Base-by-base conservation (phyloP, 139 green algal genomes). In the Closterium sp. region DNA sequence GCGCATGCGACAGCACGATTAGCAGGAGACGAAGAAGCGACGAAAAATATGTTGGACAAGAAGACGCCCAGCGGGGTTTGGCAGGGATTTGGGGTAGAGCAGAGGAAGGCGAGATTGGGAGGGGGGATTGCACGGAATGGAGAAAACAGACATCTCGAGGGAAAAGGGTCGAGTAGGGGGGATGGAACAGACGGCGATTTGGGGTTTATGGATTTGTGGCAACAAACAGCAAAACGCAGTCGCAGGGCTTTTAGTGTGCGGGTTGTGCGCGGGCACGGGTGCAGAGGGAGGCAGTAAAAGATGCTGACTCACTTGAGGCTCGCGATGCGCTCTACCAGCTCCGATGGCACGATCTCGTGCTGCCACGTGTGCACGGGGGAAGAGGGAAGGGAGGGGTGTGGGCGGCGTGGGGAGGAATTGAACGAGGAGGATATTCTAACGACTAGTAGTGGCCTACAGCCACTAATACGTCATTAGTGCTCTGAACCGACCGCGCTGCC, bases 331-430 rank as follows among this genome's bases (percentile, higher is more conserved):
- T 98, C 96, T 3, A 96, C 85, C 2, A 99, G 96, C 10, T 95
- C 91, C 33, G 97, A 90, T 0, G 98, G 98, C 0, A 99, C 98
- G 25, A 99, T 96, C 86, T 99, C 97, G 87, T 99, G 98, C 90
- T 91, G 89, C 89, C 28, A 87, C 66, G 33, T 76, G 36, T 76
- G 55, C 16, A 76, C 1, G 43, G 16, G 9, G 16, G 9, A 66
- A 5, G 3, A 5, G 4, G 2, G 38, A 9, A 66, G 38, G 16
- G 0, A 3, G 25, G 12, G 55, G 55, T 19, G 25, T 2, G 55
- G 55, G 55, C n/a, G n/a, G 25, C 25, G 55, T 76, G 55, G 55
- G 55, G 12, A 76, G 55, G 55, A 19, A 4, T 6, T 55, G 36
- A 6, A 4, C 36, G 36, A 6, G 36, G 36, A 12, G 36, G 36